Evolutionary conservation across 306 rosid species (phyloP).

Genomic region (Potentilla sterilis): DNA sequence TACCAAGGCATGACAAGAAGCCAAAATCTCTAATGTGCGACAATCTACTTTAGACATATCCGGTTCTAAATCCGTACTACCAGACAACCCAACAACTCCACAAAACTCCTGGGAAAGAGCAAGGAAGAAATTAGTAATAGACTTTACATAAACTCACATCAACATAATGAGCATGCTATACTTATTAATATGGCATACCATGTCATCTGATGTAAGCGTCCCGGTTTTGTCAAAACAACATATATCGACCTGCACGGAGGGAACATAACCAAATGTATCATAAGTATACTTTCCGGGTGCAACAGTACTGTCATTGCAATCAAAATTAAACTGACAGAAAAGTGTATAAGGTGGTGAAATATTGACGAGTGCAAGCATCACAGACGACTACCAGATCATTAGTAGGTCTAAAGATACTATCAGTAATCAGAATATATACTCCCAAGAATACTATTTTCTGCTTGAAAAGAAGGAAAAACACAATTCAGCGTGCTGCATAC

Average conservation of each 20-base stretch:
- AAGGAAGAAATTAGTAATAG: constrained; percentile 16
- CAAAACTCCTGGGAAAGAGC: constrained; percentile 67
- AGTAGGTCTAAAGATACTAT: neutral
- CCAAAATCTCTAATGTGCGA: constrained; percentile 81
- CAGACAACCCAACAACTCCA: constrained; percentile 78
- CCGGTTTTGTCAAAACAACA: constrained; percentile 99
- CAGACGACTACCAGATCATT: neutral
- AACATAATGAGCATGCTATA: constrained; percentile 8
- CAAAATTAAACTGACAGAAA: neutral
- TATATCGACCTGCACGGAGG: constrained; percentile 82
- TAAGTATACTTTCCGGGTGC: neutral
- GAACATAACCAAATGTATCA: constrained; percentile 9
- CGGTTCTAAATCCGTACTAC: constrained; percentile 60
- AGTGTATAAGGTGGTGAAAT: neutral
- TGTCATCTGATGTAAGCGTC: constrained; percentile 97
- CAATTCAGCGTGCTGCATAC: constrained; percentile 1
- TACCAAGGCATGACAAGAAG: constrained; percentile 98
- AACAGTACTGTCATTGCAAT: neutral
- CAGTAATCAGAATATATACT: neutral
- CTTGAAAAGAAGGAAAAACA: neutral
- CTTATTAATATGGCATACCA: constrained; percentile 52
- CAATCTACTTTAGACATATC: constrained; percentile 63
- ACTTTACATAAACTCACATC: constrained; percentile 12
- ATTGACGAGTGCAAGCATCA: neutral
- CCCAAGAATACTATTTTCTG: neutral